These are phyloP conservation scores for Penicillium manginii DNA, from an alignment of 495 filamentous ascomycete species.

Conservation along the genomic window DNA sequence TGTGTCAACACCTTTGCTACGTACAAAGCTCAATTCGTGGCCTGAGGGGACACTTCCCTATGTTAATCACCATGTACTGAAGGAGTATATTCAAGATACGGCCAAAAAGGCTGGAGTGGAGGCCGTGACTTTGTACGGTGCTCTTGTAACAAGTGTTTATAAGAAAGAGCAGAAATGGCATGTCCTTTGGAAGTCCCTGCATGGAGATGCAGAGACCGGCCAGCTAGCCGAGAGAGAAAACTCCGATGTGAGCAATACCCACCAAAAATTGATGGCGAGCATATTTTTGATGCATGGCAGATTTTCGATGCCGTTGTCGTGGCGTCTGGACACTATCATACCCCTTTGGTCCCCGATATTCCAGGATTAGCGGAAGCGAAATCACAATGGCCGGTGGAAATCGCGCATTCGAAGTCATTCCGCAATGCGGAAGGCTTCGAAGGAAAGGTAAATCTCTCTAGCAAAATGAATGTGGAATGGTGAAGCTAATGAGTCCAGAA, in stretches of 20 bases:
- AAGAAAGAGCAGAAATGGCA: constrained; percentile 56
- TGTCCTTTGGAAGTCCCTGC: constrained; percentile 41
- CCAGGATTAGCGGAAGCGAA: constrained; percentile 58
- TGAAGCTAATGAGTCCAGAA: constrained; percentile 39
- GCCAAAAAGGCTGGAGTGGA: constrained; percentile 53
- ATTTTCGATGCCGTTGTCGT: constrained; percentile 61
- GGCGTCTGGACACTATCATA: constrained; percentile 62
- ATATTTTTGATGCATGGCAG: constrained; percentile 25
- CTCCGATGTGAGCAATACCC: constrained; percentile 23
- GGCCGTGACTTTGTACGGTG: constrained; percentile 54
- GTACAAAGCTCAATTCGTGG: constrained; percentile 62
- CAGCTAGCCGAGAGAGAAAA: constrained; percentile 28
- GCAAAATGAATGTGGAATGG: neutral
- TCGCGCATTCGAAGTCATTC: constrained; percentile 66
- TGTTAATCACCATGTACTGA: constrained; percentile 58
- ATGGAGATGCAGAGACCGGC: constrained; percentile 36
- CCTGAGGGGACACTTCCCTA: constrained; percentile 59
- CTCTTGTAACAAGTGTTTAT: constrained; percentile 56
- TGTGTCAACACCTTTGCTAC: constrained; percentile 63
- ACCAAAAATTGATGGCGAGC: no score
- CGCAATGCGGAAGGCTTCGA: constrained; percentile 51
- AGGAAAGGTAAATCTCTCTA: constrained; percentile 35
- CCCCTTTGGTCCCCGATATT: constrained; percentile 59
- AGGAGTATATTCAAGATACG: constrained; percentile 62
- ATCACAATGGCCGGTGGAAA: constrained; percentile 47